These are phyloP conservation scores for Trichomonas tenax DNA, from an alignment of 208 protist genomes.

Conservation along the genomic window DNA sequence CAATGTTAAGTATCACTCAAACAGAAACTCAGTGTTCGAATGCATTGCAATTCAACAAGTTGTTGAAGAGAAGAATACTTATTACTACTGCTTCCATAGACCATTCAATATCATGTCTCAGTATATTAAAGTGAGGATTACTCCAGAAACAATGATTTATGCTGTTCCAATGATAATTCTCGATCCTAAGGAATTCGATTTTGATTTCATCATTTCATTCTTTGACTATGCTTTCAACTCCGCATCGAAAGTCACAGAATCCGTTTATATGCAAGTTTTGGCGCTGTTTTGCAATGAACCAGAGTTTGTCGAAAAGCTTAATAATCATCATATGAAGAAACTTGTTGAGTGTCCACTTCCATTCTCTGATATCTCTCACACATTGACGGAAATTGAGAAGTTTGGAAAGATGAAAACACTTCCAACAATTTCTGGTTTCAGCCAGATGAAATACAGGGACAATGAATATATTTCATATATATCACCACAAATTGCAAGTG, in stretches of 20 bases:
- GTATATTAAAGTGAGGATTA: background rate
- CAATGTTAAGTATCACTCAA: background rate
- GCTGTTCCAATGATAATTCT: background rate
- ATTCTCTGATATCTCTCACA: background rate
- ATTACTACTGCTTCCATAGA: background rate
- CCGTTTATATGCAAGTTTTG: background rate
- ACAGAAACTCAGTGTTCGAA: background rate
- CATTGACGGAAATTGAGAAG: background rate
- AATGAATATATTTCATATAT: background rate
- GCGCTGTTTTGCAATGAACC: background rate
- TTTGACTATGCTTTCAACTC: background rate
- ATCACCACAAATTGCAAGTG: background rate
- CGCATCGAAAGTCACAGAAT: background rate
- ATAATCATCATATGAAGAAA: background rate
- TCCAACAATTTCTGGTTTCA: background rate
- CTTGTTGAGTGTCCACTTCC: background rate
- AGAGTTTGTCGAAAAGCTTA: background rate
- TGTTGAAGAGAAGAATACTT: background rate
- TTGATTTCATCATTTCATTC: slow-evolving; percentile 12
- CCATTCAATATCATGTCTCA: background rate
- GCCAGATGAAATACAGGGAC: background rate
- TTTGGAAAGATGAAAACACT: background rate
- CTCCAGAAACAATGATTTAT: background rate
- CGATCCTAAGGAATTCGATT: background rate
- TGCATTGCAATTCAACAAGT: background rate